phyloP scores from a whole-genome alignment of 306 rosid species.

The Cucurbita moschata region DNA sequence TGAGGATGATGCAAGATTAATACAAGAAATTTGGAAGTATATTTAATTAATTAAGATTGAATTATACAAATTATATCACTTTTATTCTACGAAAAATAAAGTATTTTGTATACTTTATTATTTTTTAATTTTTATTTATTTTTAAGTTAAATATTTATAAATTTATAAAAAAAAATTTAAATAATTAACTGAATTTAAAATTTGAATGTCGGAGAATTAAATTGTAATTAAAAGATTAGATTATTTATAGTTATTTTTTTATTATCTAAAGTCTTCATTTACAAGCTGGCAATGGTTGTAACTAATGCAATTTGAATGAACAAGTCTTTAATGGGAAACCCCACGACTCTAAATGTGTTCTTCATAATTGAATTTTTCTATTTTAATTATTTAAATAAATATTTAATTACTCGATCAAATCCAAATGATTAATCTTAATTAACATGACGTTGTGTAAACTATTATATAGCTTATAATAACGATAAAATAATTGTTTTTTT shows the following conservation, averaged over 20 bases:
- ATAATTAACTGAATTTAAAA: not conserved
- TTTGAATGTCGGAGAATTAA: not conserved
- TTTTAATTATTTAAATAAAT: not conserved
- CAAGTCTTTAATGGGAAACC: not conserved
- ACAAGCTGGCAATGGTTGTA: not conserved
- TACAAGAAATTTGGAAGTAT: not conserved
- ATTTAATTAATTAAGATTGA: too few relatives aligned
- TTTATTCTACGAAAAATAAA: too few relatives aligned
- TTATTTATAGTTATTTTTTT: not conserved
- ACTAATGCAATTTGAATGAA: not conserved
- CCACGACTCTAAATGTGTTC: not conserved
- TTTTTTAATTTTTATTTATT: too few relatives aligned
- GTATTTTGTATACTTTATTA: too few relatives aligned
- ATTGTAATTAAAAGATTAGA: not conserved
- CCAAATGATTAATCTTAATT: too few relatives aligned
- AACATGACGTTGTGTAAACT: too few relatives aligned
- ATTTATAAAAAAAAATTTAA: too few relatives aligned
- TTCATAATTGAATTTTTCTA: not conserved
- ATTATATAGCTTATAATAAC: too few relatives aligned
- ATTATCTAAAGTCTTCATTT: not conserved
- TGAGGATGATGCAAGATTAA: not conserved
- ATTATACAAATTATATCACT: too few relatives aligned
- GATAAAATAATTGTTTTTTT: too few relatives aligned
- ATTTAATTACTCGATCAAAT: too few relatives aligned
- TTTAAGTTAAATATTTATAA: too few relatives aligned